Conservation (phyloP, 306 rosid genomes). For the Bauhinia variegata region DNA sequence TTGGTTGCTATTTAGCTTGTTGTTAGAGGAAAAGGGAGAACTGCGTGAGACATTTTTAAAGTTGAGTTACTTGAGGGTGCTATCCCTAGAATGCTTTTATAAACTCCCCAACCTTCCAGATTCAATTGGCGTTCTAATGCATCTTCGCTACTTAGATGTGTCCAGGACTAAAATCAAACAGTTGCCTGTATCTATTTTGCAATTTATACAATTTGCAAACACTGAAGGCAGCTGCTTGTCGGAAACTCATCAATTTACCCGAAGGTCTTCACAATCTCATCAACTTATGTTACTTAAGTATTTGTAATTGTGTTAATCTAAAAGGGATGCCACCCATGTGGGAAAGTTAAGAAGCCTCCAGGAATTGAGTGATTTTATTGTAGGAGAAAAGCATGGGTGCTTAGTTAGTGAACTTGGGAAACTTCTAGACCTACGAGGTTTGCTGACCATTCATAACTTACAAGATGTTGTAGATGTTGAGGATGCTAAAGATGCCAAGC, state of each 20-base stretch:
- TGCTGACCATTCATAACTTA: not conserved
- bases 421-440: not conserved
- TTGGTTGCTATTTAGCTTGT: not conserved
- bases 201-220: not conserved
- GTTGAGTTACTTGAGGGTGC: not conserved
- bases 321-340: not conserved
- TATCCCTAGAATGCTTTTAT: not conserved
- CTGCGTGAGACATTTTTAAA: not conserved
- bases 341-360: not conserved
- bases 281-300: not conserved
- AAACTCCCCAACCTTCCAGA: not conserved
- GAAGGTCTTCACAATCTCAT: not conserved
- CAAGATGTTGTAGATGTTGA: not conserved
- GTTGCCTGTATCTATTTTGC: conserved; percentile 1
- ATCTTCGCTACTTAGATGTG: conserved; percentile 5
- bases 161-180: not conserved
- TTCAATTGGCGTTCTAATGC: not conserved
- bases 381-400: not conserved
- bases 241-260: not conserved
- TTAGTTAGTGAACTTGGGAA: not conserved
- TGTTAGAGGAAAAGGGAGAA: no score
- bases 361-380: not conserved
- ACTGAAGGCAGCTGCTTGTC: not conserved
- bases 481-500: not conserved
- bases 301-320: fast-evolving